phyloP scores from a whole-genome alignment of 2,329 filamentous ascomycete species.

The Emydomyces testavorans region DNA sequence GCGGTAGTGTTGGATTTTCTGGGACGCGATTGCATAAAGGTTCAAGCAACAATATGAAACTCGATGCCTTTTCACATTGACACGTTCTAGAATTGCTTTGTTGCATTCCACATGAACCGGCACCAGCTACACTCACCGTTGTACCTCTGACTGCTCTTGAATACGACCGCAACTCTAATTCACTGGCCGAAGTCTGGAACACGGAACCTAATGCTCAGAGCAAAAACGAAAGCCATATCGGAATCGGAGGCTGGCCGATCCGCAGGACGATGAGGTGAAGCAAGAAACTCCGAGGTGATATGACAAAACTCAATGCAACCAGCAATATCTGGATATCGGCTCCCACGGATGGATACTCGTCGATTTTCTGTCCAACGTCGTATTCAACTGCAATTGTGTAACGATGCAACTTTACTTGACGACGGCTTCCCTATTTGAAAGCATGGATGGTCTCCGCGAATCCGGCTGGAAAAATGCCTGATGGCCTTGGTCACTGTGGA shows the following conservation, averaged over 20 bases:
- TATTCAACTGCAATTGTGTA: neutral
- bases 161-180: too few relatives aligned
- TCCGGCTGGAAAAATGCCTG: neutral
- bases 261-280: too few relatives aligned
- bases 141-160: conserved; percentile 37
- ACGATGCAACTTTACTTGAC: neutral
- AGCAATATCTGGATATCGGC: too few relatives aligned
- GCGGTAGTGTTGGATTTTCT: conserved; percentile 35
- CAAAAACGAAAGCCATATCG: conserved; percentile 66
- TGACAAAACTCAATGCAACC: too few relatives aligned
- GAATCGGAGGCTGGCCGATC: too few relatives aligned
- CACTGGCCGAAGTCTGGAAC: too few relatives aligned
- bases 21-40: conserved; percentile 39
- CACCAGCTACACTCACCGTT: conserved; percentile 45
- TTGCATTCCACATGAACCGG: conserved; percentile 38
- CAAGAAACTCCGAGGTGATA: conserved; percentile 33
- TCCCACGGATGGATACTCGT: neutral
- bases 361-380: neutral
- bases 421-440: neutral
- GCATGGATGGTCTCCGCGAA: neutral
- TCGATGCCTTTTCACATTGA: conserved; percentile 33
- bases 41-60: conserved; percentile 33
- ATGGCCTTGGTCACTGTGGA: neutral
- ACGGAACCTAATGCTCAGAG: too few relatives aligned
- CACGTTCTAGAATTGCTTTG: neutral